These are phyloP conservation scores for Dianthus caryophyllus DNA, from an alignment of 148 eudicot species.

Conservation along the genomic window DNA sequence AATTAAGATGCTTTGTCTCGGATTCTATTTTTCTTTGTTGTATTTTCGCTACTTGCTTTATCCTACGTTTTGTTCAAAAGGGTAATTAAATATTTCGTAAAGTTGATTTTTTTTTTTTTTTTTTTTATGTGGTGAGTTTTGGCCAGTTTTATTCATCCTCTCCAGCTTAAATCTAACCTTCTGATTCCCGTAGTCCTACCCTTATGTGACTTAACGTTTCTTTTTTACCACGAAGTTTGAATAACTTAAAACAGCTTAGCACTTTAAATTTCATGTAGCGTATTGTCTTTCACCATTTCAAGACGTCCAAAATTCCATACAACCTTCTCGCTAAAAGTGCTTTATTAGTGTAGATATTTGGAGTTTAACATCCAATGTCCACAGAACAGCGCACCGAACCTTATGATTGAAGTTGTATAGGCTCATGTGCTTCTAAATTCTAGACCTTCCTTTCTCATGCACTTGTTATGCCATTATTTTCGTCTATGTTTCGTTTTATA, in stretches of 20 bases:
- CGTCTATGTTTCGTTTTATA: constrained; percentile 9
- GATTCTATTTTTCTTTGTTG: background rate
- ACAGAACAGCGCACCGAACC: constrained; percentile 11
- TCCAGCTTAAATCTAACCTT: background rate
- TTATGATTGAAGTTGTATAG: constrained; percentile 4
- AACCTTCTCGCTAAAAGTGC: background rate
- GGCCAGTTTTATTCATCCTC: background rate
- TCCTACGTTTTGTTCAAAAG: constrained; percentile 13
- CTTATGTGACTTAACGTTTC: background rate
- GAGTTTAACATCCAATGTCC: constrained; percentile 13
- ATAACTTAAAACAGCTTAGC: background rate
- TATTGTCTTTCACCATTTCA: background rate
- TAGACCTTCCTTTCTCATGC: constrained; percentile 18
- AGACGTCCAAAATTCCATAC: background rate
- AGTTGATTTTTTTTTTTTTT: constrained; percentile 2
- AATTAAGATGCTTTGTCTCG: constrained; percentile 2
- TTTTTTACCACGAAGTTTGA: background rate
- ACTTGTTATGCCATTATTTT: constrained; percentile 4
- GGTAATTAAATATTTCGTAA: background rate
- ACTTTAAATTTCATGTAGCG: background rate
- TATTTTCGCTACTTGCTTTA: constrained; percentile 9
- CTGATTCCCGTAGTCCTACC: background rate
- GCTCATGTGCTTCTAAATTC: constrained; percentile 26
- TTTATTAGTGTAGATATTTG: background rate
- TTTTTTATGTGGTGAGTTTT: too few species aligned